Base-by-base conservation (phyloP, 352 stramenopile species). In the Globisporangium iwayamae region DNA sequence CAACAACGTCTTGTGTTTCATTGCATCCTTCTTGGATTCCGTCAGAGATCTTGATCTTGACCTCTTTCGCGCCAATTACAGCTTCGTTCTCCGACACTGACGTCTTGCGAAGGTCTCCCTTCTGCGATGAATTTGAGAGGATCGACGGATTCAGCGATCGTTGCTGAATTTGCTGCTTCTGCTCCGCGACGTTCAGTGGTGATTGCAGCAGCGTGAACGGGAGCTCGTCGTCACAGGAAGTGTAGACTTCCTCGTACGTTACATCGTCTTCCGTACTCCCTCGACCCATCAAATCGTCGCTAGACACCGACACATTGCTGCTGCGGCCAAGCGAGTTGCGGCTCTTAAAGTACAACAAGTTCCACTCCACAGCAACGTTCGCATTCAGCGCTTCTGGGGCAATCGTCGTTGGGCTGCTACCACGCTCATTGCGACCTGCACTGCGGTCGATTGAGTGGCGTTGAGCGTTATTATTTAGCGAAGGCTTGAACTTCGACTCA, bases 171-270 rank as follows among this genome's bases (percentile, higher is more conserved):
- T 18, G 18, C 22, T 41, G 50, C n/a, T 34, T 22, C 0, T 8
- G 11, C n/a, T 22, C 25, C 8, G 36, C 28, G 18, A 61, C 39
- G 10, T 43, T 62, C 14, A 48, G 7, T 14, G 83, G 83, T 6
- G 81, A 89, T 46, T 76, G 71, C 11, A 93, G 60, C 18, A 87
- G 53, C 20, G 84, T 90, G 63, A 93, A 91, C 7, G 82, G 77
- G 0, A 93, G 51, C 11, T 78, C 73, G 34, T 86, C 74, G 38
- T 91, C 71, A 20, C 65, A 75, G 10, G 71, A 74, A 45, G 69
- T 76, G 38, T 75, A 85, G 1, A 89, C 56, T 66, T 87, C 77
- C 30, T 84, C 71, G 63, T 91, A 91, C 36, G 74, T 68, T 20
- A 56, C 62, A 30, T 84, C 69, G 28, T 74, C 72, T 18, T 64